Base-by-base conservation (phyloP, 768 basidiomycete species). In the Crucibulum laeve region DNA sequence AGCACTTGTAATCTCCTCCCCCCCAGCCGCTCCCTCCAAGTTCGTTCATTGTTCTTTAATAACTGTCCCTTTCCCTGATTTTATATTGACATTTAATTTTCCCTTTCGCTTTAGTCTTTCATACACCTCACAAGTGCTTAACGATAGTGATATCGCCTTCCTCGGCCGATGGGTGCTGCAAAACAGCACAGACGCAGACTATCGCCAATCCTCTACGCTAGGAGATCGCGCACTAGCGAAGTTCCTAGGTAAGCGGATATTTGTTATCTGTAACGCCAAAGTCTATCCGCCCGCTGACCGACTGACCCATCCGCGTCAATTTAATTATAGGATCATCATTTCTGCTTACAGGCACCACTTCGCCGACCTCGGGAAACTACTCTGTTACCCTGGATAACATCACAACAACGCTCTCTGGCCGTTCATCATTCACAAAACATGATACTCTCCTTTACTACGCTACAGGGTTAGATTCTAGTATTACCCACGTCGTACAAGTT, bases 401-500 rank as follows among this genome's bases (percentile, higher is more conserved):
- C 17, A 74, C 70, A 25, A 69, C 74, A 24, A 61, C 51, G 2
- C 63, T 79, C 40, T 76, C 74, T 23, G 77, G 73, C 2, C 60
- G 61, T 43, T 76, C 82, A 3, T 78, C 79, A 0, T 82, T 76
- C 54, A 70, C 63, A 26, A 62, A 74, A 22, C 58, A 70, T 36
- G 57, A 75, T 44, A 67, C 79, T 8, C 64, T 87, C 3, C 68
- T 91, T 8, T 90, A 80, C 57, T 82, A 74, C 51, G 71, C 76
- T 28, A 77, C 78, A 15, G 79, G 77, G 14, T 71, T 91, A 35
- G 68, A 87, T 50, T 67, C 75, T 11, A 62, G 60, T 40, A 24
- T 49, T 5, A 42, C 52, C 11, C 86, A 91, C 55, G 54, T 64
- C 3, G 54, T 91, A 18, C 56, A 68, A 10, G 62, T 91, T 28